A percentile compares a stretch with the other conserved stretches of the same genome.
Conservation (phyloP, 2,329 filamentous ascomycete genomes). For the Sordariomycetes sp. region DNA sequence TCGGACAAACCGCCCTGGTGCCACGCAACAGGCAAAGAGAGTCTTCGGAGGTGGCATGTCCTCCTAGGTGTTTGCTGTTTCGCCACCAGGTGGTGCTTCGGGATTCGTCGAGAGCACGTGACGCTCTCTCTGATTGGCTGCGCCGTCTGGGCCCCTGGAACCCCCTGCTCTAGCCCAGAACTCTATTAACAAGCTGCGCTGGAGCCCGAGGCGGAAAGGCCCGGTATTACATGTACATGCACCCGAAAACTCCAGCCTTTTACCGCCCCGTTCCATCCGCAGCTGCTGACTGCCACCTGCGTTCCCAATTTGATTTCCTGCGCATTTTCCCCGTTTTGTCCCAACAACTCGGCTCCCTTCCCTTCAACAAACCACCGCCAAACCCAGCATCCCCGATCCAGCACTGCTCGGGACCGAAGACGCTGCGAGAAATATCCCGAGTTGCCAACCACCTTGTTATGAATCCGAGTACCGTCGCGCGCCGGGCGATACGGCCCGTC, state of each 20-base stretch:
- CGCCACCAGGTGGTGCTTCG: background rate
- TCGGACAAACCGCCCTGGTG: conserved; percentile 53
- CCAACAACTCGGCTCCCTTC: background rate
- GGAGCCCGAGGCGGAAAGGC: conserved; percentile 2
- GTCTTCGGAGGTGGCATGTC: background rate
- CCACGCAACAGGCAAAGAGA: background rate
- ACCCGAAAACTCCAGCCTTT: background rate
- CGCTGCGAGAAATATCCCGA: background rate
- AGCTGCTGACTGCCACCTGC: conserved; percentile 4
- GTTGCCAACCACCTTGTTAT: background rate
- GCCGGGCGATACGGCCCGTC: conserved; percentile 7
- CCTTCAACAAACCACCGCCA: background rate
- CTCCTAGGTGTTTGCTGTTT: background rate
- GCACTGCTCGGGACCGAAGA: background rate
- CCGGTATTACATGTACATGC: too few species aligned
- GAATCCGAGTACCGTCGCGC: conserved; percentile 1
- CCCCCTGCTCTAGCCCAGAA: conserved; percentile 2
- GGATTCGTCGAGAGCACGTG: background rate
- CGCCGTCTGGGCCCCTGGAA: background rate
- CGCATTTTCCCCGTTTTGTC: background rate
- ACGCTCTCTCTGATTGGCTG: background rate
- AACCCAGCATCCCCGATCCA: background rate
- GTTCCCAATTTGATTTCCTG: background rate
- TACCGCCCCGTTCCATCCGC: background rate
- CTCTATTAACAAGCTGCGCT: background rate